Base-by-base conservation (phyloP, 2,329 filamentous ascomycete genomes). In the Rhynchosporium graminicola region DNA sequence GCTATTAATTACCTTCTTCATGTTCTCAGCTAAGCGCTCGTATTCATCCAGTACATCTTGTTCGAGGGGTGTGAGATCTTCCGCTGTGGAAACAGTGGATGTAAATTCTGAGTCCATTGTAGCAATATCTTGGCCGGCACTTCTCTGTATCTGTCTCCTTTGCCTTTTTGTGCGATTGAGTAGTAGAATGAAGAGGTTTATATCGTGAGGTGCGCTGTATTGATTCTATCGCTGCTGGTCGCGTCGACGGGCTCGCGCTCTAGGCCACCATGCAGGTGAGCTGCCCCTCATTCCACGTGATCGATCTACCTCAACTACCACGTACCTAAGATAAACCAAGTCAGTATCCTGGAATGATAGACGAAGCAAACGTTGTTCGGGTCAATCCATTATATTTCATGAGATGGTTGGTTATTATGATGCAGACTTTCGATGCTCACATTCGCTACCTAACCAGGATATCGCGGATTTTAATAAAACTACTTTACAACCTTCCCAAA, bases 41-140 rank as follows among this genome's bases (percentile, higher is more conserved):
- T 99, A 99, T 77, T 99, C 95, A 65, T 98, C 92, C 0, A 99
- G 81, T 0, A 99, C 89, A 74, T 98, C 92, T 76, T 97, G 93
- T 79, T 99, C 93, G 7, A 96, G 83, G 4, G 92, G 89, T 0
- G 88, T 83, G 65, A 97, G 80, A 71, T 88, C 85, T 28, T 74
- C 73, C 42, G 61, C 62, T 2, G 61, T 47, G 36, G 63, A 54
- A 31, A 60, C 54, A 1, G 59, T 31, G 20, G 64, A 59, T 51
- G 62, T 52, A 2, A 46, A 31, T 28, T 51, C 46, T 15, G 46
- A 29, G 9, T 59, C 57, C 57, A 59, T 59, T 29, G 28, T 47
- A 20, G 10, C 3, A n/a, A 10, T 20, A 0, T 2, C 42, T 29
- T 10, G 8, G n/a, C 8, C n/a, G 3, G 10, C 10, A 36, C 36